Evolutionary conservation across 179 eudicot species (phyloP).

Genomic region (Beta corolliflora): DNA sequence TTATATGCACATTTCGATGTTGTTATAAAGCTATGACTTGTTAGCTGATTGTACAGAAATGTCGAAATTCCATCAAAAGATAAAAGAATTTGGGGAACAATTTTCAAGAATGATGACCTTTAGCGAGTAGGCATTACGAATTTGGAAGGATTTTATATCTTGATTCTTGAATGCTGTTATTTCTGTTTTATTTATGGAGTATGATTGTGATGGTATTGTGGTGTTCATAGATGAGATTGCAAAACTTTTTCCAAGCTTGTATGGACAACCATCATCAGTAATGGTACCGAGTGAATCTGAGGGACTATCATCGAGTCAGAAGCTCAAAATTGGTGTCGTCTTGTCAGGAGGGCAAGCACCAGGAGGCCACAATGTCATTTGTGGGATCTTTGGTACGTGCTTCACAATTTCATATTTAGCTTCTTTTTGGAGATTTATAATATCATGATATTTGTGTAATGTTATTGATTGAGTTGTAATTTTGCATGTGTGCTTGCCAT

Average conservation of each 20-base stretch:
- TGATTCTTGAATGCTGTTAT: neutral
- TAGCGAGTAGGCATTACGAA: neutral
- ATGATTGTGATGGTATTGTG: conserved; percentile 9
- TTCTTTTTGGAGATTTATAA: no score
- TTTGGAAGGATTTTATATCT: neutral
- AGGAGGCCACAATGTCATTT: conserved; percentile 97
- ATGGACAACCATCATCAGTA: conserved; percentile 82
- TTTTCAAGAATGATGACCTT: no score
- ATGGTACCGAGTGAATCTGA: conserved; percentile 62
- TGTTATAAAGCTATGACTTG: no score
- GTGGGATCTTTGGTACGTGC: conserved; percentile 84
- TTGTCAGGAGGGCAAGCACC: conserved; percentile 99
- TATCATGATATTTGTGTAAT: neutral
- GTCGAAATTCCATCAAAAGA: no score
- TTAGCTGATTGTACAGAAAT: no score
- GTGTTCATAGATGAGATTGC: conserved; percentile 77
- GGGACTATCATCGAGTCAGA: conserved; percentile 42
- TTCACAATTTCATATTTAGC: neutral
- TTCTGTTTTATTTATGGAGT: neutral
- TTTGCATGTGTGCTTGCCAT: conserved; percentile 10
- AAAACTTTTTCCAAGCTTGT: conserved; percentile 77
- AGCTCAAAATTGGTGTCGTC: conserved; percentile 90
- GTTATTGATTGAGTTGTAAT: neutral
- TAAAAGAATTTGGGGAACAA: no score
- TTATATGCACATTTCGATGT: no score